phyloP scores from a whole-genome alignment of 208 protist species.

The Leishmania guyanensis region DNA sequence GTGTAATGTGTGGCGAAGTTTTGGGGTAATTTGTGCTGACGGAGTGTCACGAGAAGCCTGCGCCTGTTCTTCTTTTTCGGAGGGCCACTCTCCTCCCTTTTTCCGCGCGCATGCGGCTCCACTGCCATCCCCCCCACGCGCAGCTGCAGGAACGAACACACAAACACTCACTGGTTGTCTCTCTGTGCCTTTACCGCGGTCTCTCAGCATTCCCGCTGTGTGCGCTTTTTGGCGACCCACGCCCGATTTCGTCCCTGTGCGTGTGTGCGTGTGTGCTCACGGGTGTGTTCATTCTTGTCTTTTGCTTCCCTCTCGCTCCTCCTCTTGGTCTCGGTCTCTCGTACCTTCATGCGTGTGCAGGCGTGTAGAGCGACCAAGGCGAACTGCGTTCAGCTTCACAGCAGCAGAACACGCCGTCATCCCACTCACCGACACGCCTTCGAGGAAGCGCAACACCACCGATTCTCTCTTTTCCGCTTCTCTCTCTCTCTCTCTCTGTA shows the following conservation, averaged over 20 bases:
- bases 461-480: neutral
- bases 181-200: neutral
- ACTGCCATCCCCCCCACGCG: neutral
- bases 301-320: neutral
- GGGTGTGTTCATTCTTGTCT: neutral
- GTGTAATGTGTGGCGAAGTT: neutral
- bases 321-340: neutral
- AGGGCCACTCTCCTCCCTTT: neutral
- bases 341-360: neutral
- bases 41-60: neutral
- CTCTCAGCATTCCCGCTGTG: neutral
- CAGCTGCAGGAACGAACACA: neutral
- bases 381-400: neutral
- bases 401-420: neutral
- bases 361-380: neutral
- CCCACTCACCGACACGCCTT: neutral
- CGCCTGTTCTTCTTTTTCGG: neutral
- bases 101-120: neutral
- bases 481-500: neutral
- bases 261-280: neutral
- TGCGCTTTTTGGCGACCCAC: neutral
- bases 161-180: neutral
- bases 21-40: neutral
- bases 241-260: neutral
- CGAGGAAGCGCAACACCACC: neutral